phyloP scores from a whole-genome alignment of 2,329 filamentous ascomycete species.

The Phaeosphaeriaceae sp. region DNA sequence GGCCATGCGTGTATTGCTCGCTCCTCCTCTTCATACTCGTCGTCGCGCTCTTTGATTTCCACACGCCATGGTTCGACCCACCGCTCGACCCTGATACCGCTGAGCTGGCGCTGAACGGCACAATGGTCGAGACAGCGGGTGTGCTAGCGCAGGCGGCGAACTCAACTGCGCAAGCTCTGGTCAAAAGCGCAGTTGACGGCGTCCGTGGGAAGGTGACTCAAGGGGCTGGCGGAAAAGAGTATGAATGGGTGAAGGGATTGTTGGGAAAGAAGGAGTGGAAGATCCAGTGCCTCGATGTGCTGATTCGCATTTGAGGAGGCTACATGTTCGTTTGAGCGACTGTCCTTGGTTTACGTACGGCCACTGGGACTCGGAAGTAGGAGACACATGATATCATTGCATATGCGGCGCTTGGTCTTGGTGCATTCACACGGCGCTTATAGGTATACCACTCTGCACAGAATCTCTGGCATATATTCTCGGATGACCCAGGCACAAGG shows the following conservation, averaged over 20 bases:
- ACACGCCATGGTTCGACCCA: slow-evolving; percentile 92
- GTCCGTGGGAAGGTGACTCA: slow-evolving; percentile 49
- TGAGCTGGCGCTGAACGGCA: slow-evolving; percentile 40
- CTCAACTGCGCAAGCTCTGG: slow-evolving; percentile 48
- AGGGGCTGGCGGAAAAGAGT: slow-evolving; percentile 69
- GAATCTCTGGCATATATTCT: background rate
- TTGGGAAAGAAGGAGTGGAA: slow-evolving; percentile 87
- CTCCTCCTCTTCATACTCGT: slow-evolving; percentile 94
- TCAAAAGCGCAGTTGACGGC: slow-evolving; percentile 38
- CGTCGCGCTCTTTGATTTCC: slow-evolving; percentile 93
- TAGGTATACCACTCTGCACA: slow-evolving; percentile 8
- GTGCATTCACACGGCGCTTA: slow-evolving; percentile 33
- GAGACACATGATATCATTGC: slow-evolving; percentile 10
- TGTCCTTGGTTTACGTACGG: background rate
- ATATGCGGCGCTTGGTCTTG: slow-evolving; percentile 23
- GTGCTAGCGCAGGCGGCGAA: slow-evolving; percentile 72
- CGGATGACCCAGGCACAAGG: background rate
- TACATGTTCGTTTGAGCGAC: background rate
- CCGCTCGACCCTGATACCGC: slow-evolving; percentile 53
- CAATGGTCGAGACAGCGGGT: slow-evolving; percentile 64
- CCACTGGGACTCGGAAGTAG: background rate
- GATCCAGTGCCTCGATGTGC: slow-evolving; percentile 88
- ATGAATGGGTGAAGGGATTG: slow-evolving; percentile 82
- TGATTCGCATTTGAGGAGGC: slow-evolving; percentile 67
- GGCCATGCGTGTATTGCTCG: slow-evolving; percentile 97